Percentiles rank a stretch among this genome's conserved stretches.
Evolutionary conservation across 2,329 filamentous ascomycete species (phyloP).

Genomic region (Neofusicoccum kwambonambiense): DNA sequence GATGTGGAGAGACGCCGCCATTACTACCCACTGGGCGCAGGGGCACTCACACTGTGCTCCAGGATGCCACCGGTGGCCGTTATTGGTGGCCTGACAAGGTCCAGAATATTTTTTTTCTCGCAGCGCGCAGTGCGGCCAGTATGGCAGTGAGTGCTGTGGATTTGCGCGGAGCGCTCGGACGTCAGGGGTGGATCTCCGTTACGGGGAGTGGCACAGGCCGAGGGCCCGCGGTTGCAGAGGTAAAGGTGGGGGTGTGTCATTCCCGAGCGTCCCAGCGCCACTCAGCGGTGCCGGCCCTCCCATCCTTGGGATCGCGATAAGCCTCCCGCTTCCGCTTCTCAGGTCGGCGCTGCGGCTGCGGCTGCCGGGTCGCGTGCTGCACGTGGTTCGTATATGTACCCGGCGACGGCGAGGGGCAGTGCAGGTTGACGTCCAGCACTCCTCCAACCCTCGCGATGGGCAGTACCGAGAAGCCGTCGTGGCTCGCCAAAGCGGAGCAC

Average conservation of each 20-base stretch:
- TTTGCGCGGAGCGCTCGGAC: constrained; percentile 10
- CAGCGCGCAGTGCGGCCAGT: background rate
- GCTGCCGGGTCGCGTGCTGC: background rate
- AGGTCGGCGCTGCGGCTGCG: background rate
- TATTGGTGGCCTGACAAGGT: constrained; percentile 11
- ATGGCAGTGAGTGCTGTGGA: constrained; percentile 7
- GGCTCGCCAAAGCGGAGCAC: constrained; percentile 5
- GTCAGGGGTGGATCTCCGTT: background rate
- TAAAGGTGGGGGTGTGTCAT: background rate
- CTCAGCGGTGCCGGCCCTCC: background rate
- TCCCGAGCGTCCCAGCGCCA: background rate
- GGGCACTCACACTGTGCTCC: constrained; percentile 1
- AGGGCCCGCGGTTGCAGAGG: background rate
- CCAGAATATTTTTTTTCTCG: background rate
- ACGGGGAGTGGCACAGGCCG: too few relatives aligned
- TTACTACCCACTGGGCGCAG: background rate
- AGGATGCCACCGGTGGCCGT: background rate
- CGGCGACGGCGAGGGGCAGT: background rate
- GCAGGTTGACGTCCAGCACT: background rate
- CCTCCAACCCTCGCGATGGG: background rate
- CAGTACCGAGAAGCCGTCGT: background rate
- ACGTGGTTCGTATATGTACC: background rate
- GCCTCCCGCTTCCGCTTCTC: background rate
- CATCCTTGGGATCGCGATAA: background rate
- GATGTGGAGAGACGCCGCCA: background rate